These are phyloP conservation scores for Taiozyma sp. DNA, from an alignment of 1,139 yeast species.

Conservation along the genomic window DNA sequence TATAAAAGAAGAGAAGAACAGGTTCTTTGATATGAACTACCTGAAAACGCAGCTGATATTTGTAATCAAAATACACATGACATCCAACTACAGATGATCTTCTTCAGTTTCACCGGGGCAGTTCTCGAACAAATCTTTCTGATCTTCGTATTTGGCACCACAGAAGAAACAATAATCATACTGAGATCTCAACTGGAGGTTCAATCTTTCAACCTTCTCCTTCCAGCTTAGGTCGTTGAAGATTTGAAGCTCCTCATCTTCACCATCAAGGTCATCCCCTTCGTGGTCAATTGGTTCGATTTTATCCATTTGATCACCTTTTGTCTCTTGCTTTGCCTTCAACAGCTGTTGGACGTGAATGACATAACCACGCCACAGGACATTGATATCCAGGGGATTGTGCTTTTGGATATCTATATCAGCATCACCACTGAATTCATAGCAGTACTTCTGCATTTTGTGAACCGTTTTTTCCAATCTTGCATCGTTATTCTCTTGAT, in stretches of 20 bases:
- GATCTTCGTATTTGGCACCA: conserved; percentile 34
- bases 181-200: conserved; percentile 33
- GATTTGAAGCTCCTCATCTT: conserved; percentile 26
- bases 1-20: background rate
- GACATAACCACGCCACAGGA: conserved; percentile 31
- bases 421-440: conserved; percentile 27
- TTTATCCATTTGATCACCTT: background rate
- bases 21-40: too few species aligned
- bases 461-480: conserved; percentile 13
- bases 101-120: conserved; percentile 44
- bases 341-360: conserved; percentile 8
- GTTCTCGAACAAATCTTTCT: conserved; percentile 32
- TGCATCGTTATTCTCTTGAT: conserved; percentile 14
- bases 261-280: conserved; percentile 12
- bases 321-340: conserved; percentile 3
- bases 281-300: background rate
- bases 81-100: conserved; percentile 29
- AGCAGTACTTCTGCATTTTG: conserved; percentile 28
- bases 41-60: too few species aligned
- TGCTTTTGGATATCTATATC: conserved; percentile 17
- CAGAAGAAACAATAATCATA: conserved; percentile 46
- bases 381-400: conserved; percentile 29
- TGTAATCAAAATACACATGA: background rate
- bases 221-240: conserved; percentile 25
- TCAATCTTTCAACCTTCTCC: conserved; percentile 27